phyloP scores from a whole-genome alignment of 2,329 filamentous ascomycete species.

The Setomelanomma holmii region DNA sequence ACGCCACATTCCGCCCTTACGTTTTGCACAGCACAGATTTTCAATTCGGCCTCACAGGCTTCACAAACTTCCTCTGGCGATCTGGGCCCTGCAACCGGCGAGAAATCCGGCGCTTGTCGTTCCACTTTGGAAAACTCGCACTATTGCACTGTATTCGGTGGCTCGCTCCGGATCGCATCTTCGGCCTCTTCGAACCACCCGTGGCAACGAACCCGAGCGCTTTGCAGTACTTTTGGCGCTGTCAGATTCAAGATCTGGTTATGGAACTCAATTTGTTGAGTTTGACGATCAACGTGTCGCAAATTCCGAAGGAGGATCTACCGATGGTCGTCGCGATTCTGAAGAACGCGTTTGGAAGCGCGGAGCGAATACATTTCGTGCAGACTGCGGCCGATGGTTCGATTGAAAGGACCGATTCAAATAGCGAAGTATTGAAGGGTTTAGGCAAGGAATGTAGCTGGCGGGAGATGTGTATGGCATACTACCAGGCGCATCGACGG shows the following conservation, averaged over 20 bases:
- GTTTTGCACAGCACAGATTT: slow-evolving; percentile 38
- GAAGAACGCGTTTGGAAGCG: slow-evolving; percentile 21
- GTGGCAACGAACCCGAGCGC: slow-evolving; percentile 22
- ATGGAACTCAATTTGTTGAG: slow-evolving; percentile 30
- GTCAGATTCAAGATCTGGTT: slow-evolving; percentile 37
- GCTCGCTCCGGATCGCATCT: slow-evolving; percentile 37
- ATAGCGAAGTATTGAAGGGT: neutral
- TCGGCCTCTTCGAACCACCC: slow-evolving; percentile 34
- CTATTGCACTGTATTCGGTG: slow-evolving; percentile 40
- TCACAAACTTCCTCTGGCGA: slow-evolving; percentile 30
- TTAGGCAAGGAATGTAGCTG: neutral
- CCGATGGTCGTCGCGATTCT: slow-evolving; percentile 33
- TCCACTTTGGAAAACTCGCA: slow-evolving; percentile 27
- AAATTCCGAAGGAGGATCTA: slow-evolving; percentile 24
- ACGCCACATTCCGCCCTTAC: slow-evolving; percentile 24
- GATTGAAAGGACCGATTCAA: neutral
- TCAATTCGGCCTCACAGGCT: slow-evolving; percentile 29
- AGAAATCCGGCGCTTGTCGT: slow-evolving; percentile 28
- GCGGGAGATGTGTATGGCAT: neutral
- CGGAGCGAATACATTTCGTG: slow-evolving; percentile 21
- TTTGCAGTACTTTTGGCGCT: slow-evolving; percentile 40
- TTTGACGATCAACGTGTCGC: slow-evolving; percentile 31
- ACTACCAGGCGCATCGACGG: neutral
- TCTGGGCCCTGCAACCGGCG: slow-evolving; percentile 30
- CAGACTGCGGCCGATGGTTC: slow-evolving; percentile 6